These are phyloP conservation scores for Spirogloea muscicola DNA, from an alignment of 139 green algal species.

Conservation along the genomic window DNA sequence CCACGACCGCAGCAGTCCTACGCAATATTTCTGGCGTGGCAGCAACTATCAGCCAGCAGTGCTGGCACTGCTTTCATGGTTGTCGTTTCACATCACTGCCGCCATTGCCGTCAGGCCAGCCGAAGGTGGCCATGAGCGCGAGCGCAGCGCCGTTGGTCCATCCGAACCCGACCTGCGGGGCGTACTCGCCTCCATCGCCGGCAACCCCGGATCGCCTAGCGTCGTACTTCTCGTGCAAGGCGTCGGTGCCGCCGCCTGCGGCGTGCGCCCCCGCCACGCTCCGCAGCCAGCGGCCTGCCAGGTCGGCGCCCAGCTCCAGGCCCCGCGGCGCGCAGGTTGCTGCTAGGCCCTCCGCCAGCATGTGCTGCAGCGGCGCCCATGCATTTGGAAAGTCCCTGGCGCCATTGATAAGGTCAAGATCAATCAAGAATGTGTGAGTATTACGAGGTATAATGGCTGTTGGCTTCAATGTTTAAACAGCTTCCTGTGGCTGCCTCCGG, in stretches of 20 bases:
- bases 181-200: conserved; percentile 53
- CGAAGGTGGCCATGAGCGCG: conserved; percentile 20
- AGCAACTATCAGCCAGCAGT: too few relatives aligned
- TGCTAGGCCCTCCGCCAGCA: conserved; percentile 59
- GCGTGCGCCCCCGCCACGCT: not conserved
- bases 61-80: too few relatives aligned
- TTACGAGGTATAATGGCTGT: not conserved
- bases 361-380: conserved; percentile 87
- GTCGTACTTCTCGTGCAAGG: conserved; percentile 55
- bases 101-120: too few relatives aligned
- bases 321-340: not conserved
- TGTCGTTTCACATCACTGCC: too few relatives aligned
- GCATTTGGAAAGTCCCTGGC: conserved; percentile 80
- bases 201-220: not conserved
- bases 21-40: too few relatives aligned
- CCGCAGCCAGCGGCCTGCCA: conserved; percentile 25
- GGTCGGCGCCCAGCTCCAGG: not conserved
- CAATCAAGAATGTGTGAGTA: not conserved
- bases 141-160: conserved; percentile 41
- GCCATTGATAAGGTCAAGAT: too few relatives aligned
- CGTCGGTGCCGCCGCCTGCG: conserved; percentile 16
- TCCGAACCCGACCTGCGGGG: conserved; percentile 44
- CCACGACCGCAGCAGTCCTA: too few relatives aligned
- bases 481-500: too few relatives aligned
- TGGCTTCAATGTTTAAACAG: too few relatives aligned